Conservation (phyloP, 306 rosid species). For the Purshia tridentata region DNA sequence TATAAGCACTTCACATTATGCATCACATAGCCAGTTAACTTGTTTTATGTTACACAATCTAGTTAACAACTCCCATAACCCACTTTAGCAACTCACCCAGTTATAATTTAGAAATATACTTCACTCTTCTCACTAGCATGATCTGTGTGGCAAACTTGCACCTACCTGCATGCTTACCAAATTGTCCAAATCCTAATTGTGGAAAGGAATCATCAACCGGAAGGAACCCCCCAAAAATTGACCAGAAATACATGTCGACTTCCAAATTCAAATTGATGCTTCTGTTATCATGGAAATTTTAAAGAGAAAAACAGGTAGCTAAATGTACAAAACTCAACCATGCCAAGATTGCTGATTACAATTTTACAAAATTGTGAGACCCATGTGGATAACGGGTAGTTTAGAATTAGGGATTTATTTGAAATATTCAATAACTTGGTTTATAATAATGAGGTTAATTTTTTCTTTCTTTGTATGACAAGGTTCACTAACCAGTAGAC, state of each 20-base stretch:
- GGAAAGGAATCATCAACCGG: background rate
- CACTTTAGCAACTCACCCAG: background rate
- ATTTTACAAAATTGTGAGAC: constrained; percentile 9
- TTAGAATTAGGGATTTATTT: too few species aligned
- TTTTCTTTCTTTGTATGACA: too few species aligned
- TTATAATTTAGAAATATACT: constrained; percentile 3
- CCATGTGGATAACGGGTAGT: too few species aligned
- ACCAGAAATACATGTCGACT: background rate
- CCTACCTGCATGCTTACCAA: background rate
- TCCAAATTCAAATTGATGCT: background rate
- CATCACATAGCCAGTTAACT: background rate
- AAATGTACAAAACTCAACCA: background rate
- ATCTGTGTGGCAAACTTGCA: too few species aligned
- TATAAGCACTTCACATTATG: too few species aligned
- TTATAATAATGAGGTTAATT: too few species aligned
- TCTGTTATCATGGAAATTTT: background rate
- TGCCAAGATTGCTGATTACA: background rate
- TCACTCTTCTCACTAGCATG: background rate
- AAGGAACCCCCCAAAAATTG: background rate
- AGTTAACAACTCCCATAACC: background rate
- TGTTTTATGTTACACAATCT: background rate
- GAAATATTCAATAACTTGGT: too few species aligned
- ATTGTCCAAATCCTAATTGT: too few species aligned
- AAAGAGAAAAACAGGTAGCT: background rate
- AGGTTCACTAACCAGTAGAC: constrained; percentile 8